These are phyloP conservation scores for Fagus sylvatica DNA, from an alignment of 306 rosid genomes.

Conservation along the genomic window DNA sequence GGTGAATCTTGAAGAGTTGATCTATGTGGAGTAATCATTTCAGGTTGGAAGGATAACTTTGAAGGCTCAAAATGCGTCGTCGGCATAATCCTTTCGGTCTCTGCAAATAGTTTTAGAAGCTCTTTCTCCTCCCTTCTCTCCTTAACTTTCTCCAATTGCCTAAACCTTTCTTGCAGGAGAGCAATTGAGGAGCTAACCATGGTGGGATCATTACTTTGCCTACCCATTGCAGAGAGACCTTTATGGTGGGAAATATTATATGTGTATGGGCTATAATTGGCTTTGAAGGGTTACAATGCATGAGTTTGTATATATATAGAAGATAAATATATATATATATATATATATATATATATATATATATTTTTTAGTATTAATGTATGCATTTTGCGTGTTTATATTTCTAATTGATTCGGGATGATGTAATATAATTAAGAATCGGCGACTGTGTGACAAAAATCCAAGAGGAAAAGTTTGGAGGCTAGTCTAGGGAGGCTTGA, in stretches of 20 bases:
- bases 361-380: slow-evolving; percentile 31
- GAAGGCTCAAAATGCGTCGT: slow-evolving; percentile 30
- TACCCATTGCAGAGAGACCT: slow-evolving; percentile 54
- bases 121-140: slow-evolving; percentile 82
- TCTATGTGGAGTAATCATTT: slow-evolving; percentile 21
- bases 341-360: slow-evolving; percentile 42
- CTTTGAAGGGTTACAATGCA: slow-evolving; percentile 50
- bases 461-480: slow-evolving; percentile 49
- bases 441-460: slow-evolving; percentile 41
- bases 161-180: slow-evolving; percentile 91
- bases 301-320: slow-evolving; percentile 36
- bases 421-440: slow-evolving; percentile 64
- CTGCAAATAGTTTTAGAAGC: slow-evolving; percentile 48
- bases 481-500: slow-evolving; percentile 58
- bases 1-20: slow-evolving; percentile 48
- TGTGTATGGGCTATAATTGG: slow-evolving; percentile 31
- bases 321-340: slow-evolving; percentile 28
- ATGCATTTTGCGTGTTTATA: slow-evolving; percentile 32
- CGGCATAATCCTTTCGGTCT: slow-evolving; percentile 28
- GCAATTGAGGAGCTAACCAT: slow-evolving; percentile 77
- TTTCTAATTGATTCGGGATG: slow-evolving; percentile 42
- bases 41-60: slow-evolving; percentile 34
- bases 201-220: slow-evolving; percentile 60
- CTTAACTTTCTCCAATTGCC: slow-evolving; percentile 86
- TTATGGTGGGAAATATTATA: not conserved